These are phyloP conservation scores for Ciborinia camelliae DNA, from an alignment of 2,329 filamentous ascomycete genomes.

Conservation along the genomic window DNA sequence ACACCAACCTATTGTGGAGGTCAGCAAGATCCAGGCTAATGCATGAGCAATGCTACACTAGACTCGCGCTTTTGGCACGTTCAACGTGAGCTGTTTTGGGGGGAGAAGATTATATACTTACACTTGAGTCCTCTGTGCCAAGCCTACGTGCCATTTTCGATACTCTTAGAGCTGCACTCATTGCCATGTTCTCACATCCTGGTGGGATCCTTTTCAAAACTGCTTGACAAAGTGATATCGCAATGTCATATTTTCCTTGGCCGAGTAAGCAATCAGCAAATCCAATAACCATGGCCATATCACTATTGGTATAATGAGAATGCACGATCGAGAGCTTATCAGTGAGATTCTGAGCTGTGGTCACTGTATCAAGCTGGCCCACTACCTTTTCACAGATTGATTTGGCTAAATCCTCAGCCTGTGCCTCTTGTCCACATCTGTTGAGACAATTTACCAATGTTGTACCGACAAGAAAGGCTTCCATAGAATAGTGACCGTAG, in stretches of 20 bases:
- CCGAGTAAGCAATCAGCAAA: not conserved
- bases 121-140: not conserved
- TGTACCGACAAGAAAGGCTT: not conserved
- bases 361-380: too few species aligned
- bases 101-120: not conserved
- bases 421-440: not conserved
- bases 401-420: not conserved
- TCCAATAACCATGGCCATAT: not conserved
- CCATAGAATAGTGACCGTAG: not conserved
- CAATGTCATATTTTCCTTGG: not conserved
- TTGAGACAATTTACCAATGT: slow-evolving; percentile 7
- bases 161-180: not conserved
- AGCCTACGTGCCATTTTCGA: not conserved
- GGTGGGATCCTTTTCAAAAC: not conserved
- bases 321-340: not conserved
- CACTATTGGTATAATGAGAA: not conserved
- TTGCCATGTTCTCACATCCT: not conserved
- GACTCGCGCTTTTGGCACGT: too few species aligned
- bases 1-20: not conserved
- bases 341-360: not conserved
- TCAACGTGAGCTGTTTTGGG: too few species aligned
- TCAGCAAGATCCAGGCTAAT: not conserved
- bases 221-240: not conserved
- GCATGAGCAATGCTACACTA: not conserved
- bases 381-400: not conserved